Evolutionary conservation across 2,329 filamentous ascomycete species (phyloP).

Genomic region (Claviceps humidiphila): DNA sequence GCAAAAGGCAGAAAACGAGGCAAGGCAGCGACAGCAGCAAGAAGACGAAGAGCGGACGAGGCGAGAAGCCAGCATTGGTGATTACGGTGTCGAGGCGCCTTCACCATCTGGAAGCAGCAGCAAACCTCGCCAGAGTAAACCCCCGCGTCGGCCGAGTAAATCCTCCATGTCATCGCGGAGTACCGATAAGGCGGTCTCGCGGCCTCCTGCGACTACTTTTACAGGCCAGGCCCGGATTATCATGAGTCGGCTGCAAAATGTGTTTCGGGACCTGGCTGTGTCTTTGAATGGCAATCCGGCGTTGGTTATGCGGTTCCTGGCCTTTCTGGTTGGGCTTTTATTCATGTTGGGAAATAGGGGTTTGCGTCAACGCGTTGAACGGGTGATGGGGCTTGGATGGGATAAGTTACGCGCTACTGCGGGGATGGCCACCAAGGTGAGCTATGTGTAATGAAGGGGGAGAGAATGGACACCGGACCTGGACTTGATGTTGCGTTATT

Average conservation of each 20-base stretch:
- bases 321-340: conserved; percentile 69
- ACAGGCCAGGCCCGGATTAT: conserved; percentile 38
- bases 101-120: conserved; percentile 23
- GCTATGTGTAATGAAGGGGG: conserved; percentile 56
- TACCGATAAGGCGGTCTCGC: conserved; percentile 15
- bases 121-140: conserved; percentile 18
- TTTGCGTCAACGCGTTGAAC: conserved; percentile 59
- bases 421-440: conserved; percentile 95
- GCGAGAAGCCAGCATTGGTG: conserved; percentile 44
- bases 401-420: conserved; percentile 71
- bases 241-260: conserved; percentile 35
- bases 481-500: too few relatives aligned
- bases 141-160: conserved; percentile 14
- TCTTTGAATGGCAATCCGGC: conserved; percentile 44
- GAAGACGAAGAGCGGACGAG: conserved; percentile 42
- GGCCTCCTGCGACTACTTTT: conserved; percentile 25
- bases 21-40: conserved; percentile 36
- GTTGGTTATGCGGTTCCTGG: conserved; percentile 47
- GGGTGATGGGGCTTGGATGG: conserved; percentile 59
- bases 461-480: too few relatives aligned
- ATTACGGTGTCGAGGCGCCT: conserved; percentile 52
- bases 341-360: conserved; percentile 63
- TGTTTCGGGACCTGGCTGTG: conserved; percentile 37
- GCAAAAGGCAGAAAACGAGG: conserved; percentile 45
- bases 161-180: conserved; percentile 14